phyloP scores from a whole-genome alignment of 495 filamentous ascomycete species.

The Ascobolus immersus region DNA sequence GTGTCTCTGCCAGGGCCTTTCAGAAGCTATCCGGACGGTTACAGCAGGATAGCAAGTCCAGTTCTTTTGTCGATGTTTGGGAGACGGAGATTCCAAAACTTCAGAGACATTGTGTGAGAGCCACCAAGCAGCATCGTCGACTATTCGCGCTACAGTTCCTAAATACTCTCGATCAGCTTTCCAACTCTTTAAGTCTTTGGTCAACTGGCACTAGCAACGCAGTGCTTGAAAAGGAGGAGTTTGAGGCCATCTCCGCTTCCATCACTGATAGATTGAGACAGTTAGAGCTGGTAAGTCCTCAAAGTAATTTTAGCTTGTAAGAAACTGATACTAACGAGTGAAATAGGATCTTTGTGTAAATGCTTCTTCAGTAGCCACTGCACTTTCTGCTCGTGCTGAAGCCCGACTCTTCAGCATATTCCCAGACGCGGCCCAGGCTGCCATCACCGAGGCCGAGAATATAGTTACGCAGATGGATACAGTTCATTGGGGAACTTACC shows the following conservation, averaged over 20 bases:
- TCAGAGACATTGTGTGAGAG: constrained; percentile 27
- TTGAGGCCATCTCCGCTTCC: constrained; percentile 22
- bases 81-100: constrained; percentile 31
- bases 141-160: constrained; percentile 23
- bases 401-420: too few relatives aligned
- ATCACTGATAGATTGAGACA: constrained; percentile 2
- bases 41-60: constrained; percentile 21
- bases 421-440: too few relatives aligned
- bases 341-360: too few relatives aligned
- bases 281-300: constrained; percentile 14
- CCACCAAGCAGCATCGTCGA: constrained; percentile 25
- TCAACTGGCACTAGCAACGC: constrained; percentile 17
- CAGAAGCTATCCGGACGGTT: constrained; percentile 33
- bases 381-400: too few relatives aligned
- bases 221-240: constrained; percentile 19
- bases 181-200: constrained; percentile 30
- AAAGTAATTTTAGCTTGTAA: too few relatives aligned
- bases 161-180: constrained; percentile 22
- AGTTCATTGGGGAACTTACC: constrained; percentile 33
- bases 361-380: too few relatives aligned
- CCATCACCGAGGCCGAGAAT: too few relatives aligned
- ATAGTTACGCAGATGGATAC: too few relatives aligned
- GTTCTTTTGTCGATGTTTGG: constrained; percentile 23
- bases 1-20: constrained; percentile 31
- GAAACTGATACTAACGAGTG: too few relatives aligned